Base-by-base conservation (phyloP, 495 filamentous ascomycete genomes). In the Tuber magnatum region DNA sequence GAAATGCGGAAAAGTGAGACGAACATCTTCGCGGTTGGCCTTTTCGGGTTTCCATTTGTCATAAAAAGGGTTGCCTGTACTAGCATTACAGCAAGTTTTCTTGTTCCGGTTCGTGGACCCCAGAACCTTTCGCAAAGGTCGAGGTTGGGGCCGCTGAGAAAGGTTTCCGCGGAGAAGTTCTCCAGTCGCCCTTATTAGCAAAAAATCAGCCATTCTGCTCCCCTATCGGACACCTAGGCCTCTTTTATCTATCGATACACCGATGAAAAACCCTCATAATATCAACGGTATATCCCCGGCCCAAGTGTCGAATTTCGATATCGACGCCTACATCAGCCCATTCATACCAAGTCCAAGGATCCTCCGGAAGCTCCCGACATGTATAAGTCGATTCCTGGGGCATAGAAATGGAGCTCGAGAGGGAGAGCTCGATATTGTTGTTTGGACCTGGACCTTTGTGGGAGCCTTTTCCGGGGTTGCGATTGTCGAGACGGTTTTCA, bases 291-390 rank as follows among this genome's bases (percentile, higher is more conserved):
- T 38, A 16, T 43, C 35, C 35, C 20, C 69, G 24, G 43, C 44
- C 2, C 70, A 68, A 73, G 61, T 74, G 18, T 70, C 71, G 46
- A 75, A 92, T 80, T 86, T 93, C 82, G 88, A 92, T 81, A 87
- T 93, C 69, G 92, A 93, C 84, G 82, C 80, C 16, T 87, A 88
- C 78, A 76, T 93, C 20, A 91, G 92, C 80, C 89, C 86, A 1
- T 83, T 89, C 75, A 72, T 93, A 56, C 90, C 90, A 2, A 79
- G 77, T n/a, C 85, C 86, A n/a, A 80, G 84, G 44, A 12, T 79
- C 18, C 82, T 89, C 51, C 83, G 84, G 18, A 75, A 75, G 10
- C 75, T 90, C 24, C 87, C 88, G 8, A 81, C 79, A 44, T 84
- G 85, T 2, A 73, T 90, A 28, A 80, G 86, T 39, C 85, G 86